Evolutionary conservation across 257 asterid species (phyloP), one percentile per base, ranked within the genome.

Genomic region (Ophiorrhiza pumila): DNA sequence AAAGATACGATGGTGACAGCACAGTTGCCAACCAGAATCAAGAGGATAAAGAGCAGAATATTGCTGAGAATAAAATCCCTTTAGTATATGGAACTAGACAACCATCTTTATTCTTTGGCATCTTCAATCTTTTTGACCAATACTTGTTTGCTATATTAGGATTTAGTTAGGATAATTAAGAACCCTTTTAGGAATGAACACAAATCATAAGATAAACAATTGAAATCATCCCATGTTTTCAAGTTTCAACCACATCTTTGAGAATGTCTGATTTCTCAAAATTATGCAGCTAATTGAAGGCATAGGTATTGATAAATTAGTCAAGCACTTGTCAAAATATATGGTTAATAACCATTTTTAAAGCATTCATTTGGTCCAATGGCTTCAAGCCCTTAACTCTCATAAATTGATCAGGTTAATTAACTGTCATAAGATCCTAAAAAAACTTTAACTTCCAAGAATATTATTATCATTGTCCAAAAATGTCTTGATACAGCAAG

Each of bases 41-140:
- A 29, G 35, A 14, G 23, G 52, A 71, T 25, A 39, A 43, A 57
- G 20, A 27, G 14, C 8, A 27, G 29, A 17, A 22, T 14, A 71
- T 1, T 23, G 31, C 12, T 14, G 42, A 58, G 59, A 71, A 71
- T 45, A 59, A 29, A 59, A 71, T 37, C 11, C 27, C 18, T 14
- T 42, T 34, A 42, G 78, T 22, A 66, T 74, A 42, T 74, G 73
- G 50, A 74, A 56, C 66, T 66, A 61, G 71, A 39, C 68, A 43
- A 56, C 43, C 52, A 31, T n/a, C 58, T 41, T 66, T 67, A 75
- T 75, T 74, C 78, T 45, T 58, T 37, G 15, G 11, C 53, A 34
- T 75, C 74, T 57, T 46, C 61, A 7, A 29, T 60, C 73, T 72
- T 73, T 63, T 49, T 62, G 71, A 73, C 71, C 65, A 47, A 39